Conservation (phyloP, 179 eudicot genomes). For the Carnegiea gigantea region DNA sequence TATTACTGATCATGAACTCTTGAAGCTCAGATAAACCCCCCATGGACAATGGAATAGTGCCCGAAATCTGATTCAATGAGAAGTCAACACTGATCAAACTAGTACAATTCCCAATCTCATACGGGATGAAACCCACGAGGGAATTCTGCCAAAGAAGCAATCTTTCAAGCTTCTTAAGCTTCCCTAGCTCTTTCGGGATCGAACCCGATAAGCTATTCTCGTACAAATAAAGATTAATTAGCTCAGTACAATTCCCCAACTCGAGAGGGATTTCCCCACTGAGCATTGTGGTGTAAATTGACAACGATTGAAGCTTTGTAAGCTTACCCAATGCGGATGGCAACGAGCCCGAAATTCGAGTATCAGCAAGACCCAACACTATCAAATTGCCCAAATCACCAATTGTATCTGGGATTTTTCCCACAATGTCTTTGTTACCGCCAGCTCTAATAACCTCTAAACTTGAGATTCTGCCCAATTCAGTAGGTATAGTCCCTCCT, state of each 20-base stretch:
- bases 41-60: conserved; percentile 42
- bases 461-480: conserved; percentile 29
- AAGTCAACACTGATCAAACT: conserved; percentile 42
- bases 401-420: conserved; percentile 53
- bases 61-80: conserved; percentile 48
- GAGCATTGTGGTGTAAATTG: conserved; percentile 50
- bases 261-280: conserved; percentile 57
- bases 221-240: conserved; percentile 48
- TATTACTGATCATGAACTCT: conserved; percentile 55
- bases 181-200: conserved; percentile 50
- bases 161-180: conserved; percentile 46
- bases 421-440: conserved; percentile 52
- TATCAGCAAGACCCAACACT: conserved; percentile 60
- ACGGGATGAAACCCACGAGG: conserved; percentile 47
- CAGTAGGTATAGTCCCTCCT: conserved; percentile 42
- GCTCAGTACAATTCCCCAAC: conserved; percentile 53
- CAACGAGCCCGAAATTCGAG: conserved; percentile 51
- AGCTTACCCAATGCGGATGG: conserved; percentile 55
- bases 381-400: conserved; percentile 43
- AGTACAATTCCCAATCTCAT: conserved; percentile 44
- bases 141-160: conserved; percentile 54
- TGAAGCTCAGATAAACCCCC: conserved; percentile 38
- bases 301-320: conserved; percentile 52
- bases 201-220: conserved; percentile 55
- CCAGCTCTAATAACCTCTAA: conserved; percentile 56